Conservation (phyloP, 441 rosid genomes). For the Theobroma grandiflorum region DNA sequence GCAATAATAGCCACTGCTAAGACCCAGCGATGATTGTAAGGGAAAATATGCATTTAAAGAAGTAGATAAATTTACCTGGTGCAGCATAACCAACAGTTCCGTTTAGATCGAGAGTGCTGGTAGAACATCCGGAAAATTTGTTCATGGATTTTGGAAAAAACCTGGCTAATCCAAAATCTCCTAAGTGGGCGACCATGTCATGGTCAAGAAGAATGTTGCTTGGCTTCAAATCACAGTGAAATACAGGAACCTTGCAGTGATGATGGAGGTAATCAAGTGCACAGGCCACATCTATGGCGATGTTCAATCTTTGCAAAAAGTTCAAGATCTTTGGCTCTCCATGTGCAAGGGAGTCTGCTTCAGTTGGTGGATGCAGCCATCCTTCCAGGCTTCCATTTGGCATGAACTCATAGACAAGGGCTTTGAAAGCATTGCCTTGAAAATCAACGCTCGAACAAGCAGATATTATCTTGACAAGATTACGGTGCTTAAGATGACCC, state of each 20-base stretch:
- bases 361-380: slow-evolving; percentile 28
- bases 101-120: slow-evolving; percentile 16
- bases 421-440: slow-evolving; percentile 24
- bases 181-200: slow-evolving; percentile 25
- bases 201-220: slow-evolving; percentile 29
- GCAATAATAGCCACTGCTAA: too few species aligned
- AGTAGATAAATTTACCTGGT: slow-evolving; percentile 23
- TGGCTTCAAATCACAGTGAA: slow-evolving; percentile 28
- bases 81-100: slow-evolving; percentile 31
- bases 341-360: neutral
- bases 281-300: slow-evolving; percentile 24
- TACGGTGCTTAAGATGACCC: slow-evolving; percentile 21
- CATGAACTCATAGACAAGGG: slow-evolving; percentile 24
- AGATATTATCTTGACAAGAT: slow-evolving; percentile 21
- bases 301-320: slow-evolving; percentile 17
- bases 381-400: slow-evolving; percentile 25
- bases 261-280: slow-evolving; percentile 30
- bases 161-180: slow-evolving; percentile 35
- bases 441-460: slow-evolving; percentile 24
- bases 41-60: too few species aligned
- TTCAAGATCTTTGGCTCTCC: slow-evolving; percentile 5
- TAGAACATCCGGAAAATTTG: neutral
- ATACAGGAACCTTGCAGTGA: slow-evolving; percentile 7
- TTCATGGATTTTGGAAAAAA: neutral
- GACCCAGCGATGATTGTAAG: too few species aligned